These are phyloP conservation scores for Boletus subcaerulescens DNA, from an alignment of 768 basidiomycete genomes.

Conservation along the genomic window DNA sequence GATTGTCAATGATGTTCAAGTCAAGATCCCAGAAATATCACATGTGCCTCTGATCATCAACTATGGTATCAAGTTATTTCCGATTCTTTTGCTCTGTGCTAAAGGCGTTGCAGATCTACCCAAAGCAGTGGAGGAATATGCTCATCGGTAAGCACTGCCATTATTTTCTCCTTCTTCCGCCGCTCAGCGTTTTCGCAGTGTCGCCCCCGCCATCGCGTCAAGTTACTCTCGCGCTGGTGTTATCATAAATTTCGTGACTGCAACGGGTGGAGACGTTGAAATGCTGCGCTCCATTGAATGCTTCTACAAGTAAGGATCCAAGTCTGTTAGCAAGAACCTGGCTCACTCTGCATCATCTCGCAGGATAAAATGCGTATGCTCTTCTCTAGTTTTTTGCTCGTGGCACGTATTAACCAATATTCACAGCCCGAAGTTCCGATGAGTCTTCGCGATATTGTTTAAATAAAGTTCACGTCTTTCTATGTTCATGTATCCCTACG, in stretches of 20 bases:
- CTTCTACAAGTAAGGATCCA: slow-evolving; percentile 80
- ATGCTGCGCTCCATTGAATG: slow-evolving; percentile 98
- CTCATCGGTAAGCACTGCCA: slow-evolving; percentile 66
- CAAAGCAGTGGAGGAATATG: slow-evolving; percentile 96
- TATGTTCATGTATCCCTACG: slow-evolving; percentile 81
- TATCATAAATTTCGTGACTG: slow-evolving; percentile 94
- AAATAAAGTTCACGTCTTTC: slow-evolving; percentile 54
- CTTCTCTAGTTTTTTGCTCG: not conserved
- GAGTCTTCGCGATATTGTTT: slow-evolving; percentile 87
- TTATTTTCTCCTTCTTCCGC: not conserved
- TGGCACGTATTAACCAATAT: slow-evolving; percentile 21
- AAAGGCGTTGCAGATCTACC: slow-evolving; percentile 61
- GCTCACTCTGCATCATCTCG: slow-evolving; percentile 13
- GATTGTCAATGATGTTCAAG: slow-evolving; percentile 90
- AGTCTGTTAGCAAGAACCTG: not conserved
- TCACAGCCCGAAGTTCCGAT: slow-evolving; percentile 85
- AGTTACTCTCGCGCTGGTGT: slow-evolving; percentile 85
- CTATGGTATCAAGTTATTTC: slow-evolving; percentile 56
- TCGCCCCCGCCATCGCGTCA: slow-evolving; percentile 84
- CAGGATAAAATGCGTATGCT: slow-evolving; percentile 87
- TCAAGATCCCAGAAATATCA: slow-evolving; percentile 85
- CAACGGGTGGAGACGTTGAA: slow-evolving; percentile 96
- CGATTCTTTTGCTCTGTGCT: slow-evolving; percentile 2
- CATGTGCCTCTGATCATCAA: slow-evolving; percentile 94
- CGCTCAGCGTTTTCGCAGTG: slow-evolving; percentile 41